These are phyloP conservation scores for Suillus brevipes DNA, from an alignment of 768 basidiomycete genomes.

Conservation along the genomic window DNA sequence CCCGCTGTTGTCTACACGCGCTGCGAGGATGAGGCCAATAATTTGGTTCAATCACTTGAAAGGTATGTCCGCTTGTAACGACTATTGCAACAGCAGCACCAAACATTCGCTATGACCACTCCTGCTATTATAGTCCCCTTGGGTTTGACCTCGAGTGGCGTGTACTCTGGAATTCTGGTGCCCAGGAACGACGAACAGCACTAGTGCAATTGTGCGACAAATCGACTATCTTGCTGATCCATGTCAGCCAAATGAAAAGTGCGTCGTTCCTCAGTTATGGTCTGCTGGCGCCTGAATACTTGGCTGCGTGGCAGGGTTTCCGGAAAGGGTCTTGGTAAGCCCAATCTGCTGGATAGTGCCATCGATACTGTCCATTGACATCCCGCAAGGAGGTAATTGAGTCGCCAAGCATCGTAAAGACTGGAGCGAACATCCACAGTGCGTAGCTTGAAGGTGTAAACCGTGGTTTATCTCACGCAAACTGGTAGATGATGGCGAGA, in stretches of 20 bases:
- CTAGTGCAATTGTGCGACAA: conserved; percentile 48
- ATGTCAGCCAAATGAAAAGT: conserved; percentile 51
- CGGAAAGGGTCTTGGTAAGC: conserved; percentile 41
- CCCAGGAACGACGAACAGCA: conserved; percentile 39
- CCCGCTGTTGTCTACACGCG: conserved; percentile 42
- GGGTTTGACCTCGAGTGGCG: conserved; percentile 57
- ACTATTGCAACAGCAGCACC: no score
- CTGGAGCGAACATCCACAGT: conserved; percentile 52
- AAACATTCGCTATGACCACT: background rate
- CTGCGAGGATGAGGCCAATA: conserved; percentile 43
- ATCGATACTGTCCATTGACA: background rate
- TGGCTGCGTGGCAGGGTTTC: conserved; percentile 37
- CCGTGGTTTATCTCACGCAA: background rate
- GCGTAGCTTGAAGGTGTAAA: conserved; percentile 13
- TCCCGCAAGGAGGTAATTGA: conserved; percentile 45
- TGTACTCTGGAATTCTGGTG: conserved; percentile 33
- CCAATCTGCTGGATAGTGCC: background rate
- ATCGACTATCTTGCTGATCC: conserved; percentile 45
- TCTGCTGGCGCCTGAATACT: background rate
- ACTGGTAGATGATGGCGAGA: conserved; percentile 45
- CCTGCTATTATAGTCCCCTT: conserved; percentile 37
- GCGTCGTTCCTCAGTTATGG: conserved; percentile 10
- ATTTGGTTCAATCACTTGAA: conserved; percentile 36
- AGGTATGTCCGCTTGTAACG: conserved; percentile 30
- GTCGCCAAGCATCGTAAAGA: conserved; percentile 39